Conservation (phyloP, 2,329 filamentous ascomycete genomes). For the Exophiala sp. region DNA sequence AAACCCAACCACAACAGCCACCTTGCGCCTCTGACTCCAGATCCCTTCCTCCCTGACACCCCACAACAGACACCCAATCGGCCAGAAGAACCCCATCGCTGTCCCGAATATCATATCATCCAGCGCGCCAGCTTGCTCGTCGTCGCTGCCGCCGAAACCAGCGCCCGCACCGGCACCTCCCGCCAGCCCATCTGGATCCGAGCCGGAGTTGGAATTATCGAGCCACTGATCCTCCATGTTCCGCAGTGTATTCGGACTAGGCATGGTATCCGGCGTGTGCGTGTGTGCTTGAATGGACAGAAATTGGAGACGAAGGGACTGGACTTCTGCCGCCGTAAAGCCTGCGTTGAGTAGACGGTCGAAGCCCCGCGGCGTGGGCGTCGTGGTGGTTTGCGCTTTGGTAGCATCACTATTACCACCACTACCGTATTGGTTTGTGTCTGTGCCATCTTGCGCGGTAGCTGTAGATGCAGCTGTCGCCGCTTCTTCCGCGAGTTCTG, state of each 20-base stretch:
- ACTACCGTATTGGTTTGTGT: too few species aligned
- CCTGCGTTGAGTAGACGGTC: slow-evolving; percentile 78
- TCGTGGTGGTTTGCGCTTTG: slow-evolving; percentile 40
- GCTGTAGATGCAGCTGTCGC: not conserved
- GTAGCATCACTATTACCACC: slow-evolving; percentile 1
- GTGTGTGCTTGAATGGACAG: slow-evolving; percentile 75
- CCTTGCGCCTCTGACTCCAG: slow-evolving; percentile 76
- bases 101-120: slow-evolving; percentile 87
- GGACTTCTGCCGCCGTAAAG: slow-evolving; percentile 78
- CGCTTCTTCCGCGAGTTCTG: slow-evolving; percentile 68
- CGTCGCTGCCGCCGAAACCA: slow-evolving; percentile 33
- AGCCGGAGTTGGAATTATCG: slow-evolving; percentile 59
- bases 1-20: slow-evolving; percentile 83
- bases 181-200: slow-evolving; percentile 36
- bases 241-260: slow-evolving; percentile 69
- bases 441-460: not conserved
- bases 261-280: slow-evolving; percentile 86
- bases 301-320: slow-evolving; percentile 83
- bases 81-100: slow-evolving; percentile 92
- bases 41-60: slow-evolving; percentile 81
- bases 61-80: slow-evolving; percentile 81
- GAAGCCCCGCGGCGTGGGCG: slow-evolving; percentile 71
- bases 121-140: slow-evolving; percentile 57
- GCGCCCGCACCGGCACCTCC: slow-evolving; percentile 35
- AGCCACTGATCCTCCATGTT: slow-evolving; percentile 88